Evolutionary conservation across 2,329 filamentous ascomycete species (phyloP).

Genomic region (Anthostomella pinea): DNA sequence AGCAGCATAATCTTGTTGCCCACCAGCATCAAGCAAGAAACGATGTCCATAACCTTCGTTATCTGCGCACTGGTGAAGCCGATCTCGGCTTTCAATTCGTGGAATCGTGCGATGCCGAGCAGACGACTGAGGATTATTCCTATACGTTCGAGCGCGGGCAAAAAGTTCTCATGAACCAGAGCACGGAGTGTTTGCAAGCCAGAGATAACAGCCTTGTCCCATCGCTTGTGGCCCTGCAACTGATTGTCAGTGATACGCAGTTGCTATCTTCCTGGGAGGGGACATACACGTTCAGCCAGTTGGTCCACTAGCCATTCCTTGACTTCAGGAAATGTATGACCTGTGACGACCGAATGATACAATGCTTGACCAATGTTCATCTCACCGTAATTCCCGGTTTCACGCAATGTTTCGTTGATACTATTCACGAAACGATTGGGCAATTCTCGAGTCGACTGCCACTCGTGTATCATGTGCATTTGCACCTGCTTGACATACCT

Average conservation of each 20-base stretch:
- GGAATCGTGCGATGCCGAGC: slow-evolving; percentile 77
- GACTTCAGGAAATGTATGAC: slow-evolving; percentile 71
- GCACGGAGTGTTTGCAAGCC: slow-evolving; percentile 76
- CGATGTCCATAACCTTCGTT: slow-evolving; percentile 63
- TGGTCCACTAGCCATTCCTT: slow-evolving; percentile 88
- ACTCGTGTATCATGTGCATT: slow-evolving; percentile 75
- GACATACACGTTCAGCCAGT: slow-evolving; percentile 69
- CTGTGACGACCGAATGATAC: slow-evolving; percentile 82
- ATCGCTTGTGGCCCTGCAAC: slow-evolving; percentile 79
- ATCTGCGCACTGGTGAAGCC: slow-evolving; percentile 65
- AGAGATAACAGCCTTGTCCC: slow-evolving; percentile 81
- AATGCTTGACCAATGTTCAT: slow-evolving; percentile 68
- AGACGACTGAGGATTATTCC: slow-evolving; percentile 79
- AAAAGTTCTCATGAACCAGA: slow-evolving; percentile 80
- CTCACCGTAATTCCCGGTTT: slow-evolving; percentile 56
- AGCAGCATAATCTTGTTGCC: slow-evolving; percentile 70
- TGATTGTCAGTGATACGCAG: slow-evolving; percentile 3
- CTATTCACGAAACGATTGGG: slow-evolving; percentile 74
- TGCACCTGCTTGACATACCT: slow-evolving; percentile 82
- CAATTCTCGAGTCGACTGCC: slow-evolving; percentile 77
- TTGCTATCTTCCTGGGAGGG: slow-evolving; percentile 1
- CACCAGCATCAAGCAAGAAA: slow-evolving; percentile 72
- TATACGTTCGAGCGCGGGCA: slow-evolving; percentile 83
- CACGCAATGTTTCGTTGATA: slow-evolving; percentile 71
- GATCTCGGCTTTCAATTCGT: slow-evolving; percentile 63